A percentile compares a stretch with the other conserved stretches of the same genome.
Evolutionary conservation across 1,139 yeast genomes (phyloP).

Genomic region (Yueomyces sp.): DNA sequence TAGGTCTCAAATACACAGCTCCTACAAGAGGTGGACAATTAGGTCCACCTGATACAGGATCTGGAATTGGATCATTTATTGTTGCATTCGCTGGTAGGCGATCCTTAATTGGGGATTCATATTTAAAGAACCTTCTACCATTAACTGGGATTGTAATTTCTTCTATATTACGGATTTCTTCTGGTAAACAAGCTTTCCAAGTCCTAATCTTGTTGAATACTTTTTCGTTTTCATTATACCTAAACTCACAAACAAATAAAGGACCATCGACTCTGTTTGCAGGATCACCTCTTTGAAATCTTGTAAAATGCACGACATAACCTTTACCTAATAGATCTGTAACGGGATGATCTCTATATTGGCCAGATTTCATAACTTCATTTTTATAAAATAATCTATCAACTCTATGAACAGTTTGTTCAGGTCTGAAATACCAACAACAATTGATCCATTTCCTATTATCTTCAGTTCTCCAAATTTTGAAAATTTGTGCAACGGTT

Average conservation of each 20-base stretch:
- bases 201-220: conserved; percentile 90
- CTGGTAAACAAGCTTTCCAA: conserved; percentile 98
- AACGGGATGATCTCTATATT: conserved; percentile 84
- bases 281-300: conserved; percentile 94
- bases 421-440: conserved; percentile 97
- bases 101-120: conserved; percentile 74
- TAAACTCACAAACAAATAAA: conserved; percentile 84
- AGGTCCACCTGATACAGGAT: conserved; percentile 61
- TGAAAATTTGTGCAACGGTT: conserved; percentile 83
- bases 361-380: conserved; percentile 94
- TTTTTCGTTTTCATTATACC: conserved; percentile 84
- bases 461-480: conserved; percentile 76
- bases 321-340: conserved; percentile 87
- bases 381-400: conserved; percentile 84
- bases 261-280: conserved; percentile 70
- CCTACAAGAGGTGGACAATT: conserved; percentile 90
- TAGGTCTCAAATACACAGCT: conserved; percentile 71
- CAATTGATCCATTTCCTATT: conserved; percentile 83
- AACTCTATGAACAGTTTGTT: conserved; percentile 87
- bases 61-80: conserved; percentile 63
- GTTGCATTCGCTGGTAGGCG: conserved; percentile 64
- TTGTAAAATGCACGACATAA: conserved; percentile 85
- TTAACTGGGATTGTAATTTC: conserved; percentile 66
- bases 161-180: conserved; percentile 76
- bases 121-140: conserved; percentile 49